Conservation (phyloP, 2,329 filamentous ascomycete species). For the Aurifilum marmelostoma region DNA sequence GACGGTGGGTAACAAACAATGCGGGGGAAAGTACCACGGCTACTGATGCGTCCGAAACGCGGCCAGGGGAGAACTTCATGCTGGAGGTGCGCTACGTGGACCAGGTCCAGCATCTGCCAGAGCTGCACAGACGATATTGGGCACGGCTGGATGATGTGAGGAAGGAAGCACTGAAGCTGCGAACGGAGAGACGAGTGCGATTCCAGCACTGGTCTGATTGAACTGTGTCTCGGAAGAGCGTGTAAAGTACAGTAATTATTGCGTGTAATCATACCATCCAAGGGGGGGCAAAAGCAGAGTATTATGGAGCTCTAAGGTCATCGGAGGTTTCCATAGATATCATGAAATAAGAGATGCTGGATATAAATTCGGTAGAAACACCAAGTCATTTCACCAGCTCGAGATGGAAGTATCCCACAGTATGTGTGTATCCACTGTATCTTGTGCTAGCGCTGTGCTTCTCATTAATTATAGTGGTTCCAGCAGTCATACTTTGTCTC, state of each 20-base stretch:
- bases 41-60: background rate
- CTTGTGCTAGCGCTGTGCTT: background rate
- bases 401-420: background rate
- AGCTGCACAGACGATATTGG: conserved; percentile 4
- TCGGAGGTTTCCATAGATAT: background rate
- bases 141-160: background rate
- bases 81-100: background rate
- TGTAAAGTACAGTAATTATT: background rate
- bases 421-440: too few species aligned
- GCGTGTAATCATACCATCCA: background rate
- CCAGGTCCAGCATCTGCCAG: conserved; percentile 9
- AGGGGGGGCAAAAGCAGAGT: background rate
- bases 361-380: background rate
- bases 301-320: background rate
- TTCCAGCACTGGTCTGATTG: background rate
- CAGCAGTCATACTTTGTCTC: background rate
- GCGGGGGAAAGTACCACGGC: background rate
- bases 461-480: background rate
- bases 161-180: conserved; percentile 11
- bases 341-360: background rate
- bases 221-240: too few species aligned
- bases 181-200: conserved; percentile 14
- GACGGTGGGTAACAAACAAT: conserved; percentile 6
- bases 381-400: background rate
- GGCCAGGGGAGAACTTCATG: background rate